A percentile compares a stretch with the other conserved stretches of the same genome.
Evolutionary conservation across 768 basidiomycete genomes (phyloP).

Genomic region (Tephrocybe rancida): DNA sequence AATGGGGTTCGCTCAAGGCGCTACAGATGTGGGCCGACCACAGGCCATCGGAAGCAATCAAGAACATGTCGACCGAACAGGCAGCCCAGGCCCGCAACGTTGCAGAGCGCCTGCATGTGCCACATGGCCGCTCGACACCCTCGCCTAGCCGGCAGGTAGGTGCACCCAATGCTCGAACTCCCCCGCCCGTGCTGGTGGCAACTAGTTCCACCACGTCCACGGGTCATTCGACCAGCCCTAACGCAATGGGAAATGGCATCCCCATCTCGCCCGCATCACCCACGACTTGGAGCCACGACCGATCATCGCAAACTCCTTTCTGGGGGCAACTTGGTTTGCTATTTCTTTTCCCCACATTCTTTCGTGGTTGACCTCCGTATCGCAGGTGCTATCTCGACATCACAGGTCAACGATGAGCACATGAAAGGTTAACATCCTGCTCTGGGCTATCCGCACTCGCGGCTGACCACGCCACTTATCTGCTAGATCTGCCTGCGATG

Average conservation of each 20-base stretch:
- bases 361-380: background rate
- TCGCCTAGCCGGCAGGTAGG: slow-evolving; percentile 24
- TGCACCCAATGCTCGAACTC: slow-evolving; percentile 1
- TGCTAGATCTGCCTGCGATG: slow-evolving; percentile 18
- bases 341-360: background rate
- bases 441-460: background rate
- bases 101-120: slow-evolving; percentile 50
- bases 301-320: background rate
- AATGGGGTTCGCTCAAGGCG: slow-evolving; percentile 98
- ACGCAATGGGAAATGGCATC: background rate
- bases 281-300: background rate
- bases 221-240: background rate
- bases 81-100: slow-evolving; percentile 43
- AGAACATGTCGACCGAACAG: slow-evolving; percentile 38
- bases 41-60: slow-evolving; percentile 53
- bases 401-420: slow-evolving; percentile 12
- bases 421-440: slow-evolving; percentile 12
- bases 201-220: background rate
- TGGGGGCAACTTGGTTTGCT: slow-evolving; percentile 7
- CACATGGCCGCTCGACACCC: slow-evolving; percentile 34
- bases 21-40: slow-evolving; percentile 91
- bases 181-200: background rate
- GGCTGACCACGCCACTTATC: background rate
- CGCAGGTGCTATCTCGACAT: background rate
- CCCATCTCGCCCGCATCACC: slow-evolving; percentile 3